phyloP scores from a whole-genome alignment of 148 eudicot species.

The Nepenthes gracilis region DNA sequence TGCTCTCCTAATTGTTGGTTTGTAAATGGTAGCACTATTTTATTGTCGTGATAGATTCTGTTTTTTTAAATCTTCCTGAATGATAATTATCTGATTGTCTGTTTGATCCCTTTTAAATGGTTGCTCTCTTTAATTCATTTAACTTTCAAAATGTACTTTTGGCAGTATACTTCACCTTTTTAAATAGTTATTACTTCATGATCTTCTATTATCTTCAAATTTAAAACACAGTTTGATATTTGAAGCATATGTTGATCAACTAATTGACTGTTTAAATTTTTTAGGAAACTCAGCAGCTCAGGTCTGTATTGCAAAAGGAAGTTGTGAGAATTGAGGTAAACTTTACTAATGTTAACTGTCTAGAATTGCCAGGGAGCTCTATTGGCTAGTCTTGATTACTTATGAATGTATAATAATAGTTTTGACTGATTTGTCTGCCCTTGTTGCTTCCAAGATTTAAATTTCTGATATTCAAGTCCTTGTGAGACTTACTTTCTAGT shows the following conservation, averaged over 20 bases:
- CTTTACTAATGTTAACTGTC: slow-evolving; percentile 4
- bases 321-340: slow-evolving; percentile 64
- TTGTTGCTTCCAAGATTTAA: background rate
- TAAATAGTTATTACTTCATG: background rate
- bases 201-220: background rate
- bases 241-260: slow-evolving; percentile 5
- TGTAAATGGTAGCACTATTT: background rate
- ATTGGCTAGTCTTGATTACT: background rate
- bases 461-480: background rate
- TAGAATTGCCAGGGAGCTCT: background rate
- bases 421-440: background rate
- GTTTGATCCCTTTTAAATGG: too few species aligned
- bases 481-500: background rate
- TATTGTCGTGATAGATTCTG: background rate
- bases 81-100: too few species aligned
- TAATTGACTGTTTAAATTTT: slow-evolving; percentile 8
- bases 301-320: slow-evolving; percentile 60
- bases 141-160: background rate
- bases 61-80: too few species aligned
- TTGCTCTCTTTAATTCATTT: too few species aligned
- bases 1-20: too few species aligned
- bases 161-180: background rate
- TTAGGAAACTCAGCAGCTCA: slow-evolving; percentile 80
- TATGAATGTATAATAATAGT: background rate
- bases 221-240: background rate